Evolutionary conservation across 179 eudicot genomes (phyloP).

Genomic region (Silene vulgaris): DNA sequence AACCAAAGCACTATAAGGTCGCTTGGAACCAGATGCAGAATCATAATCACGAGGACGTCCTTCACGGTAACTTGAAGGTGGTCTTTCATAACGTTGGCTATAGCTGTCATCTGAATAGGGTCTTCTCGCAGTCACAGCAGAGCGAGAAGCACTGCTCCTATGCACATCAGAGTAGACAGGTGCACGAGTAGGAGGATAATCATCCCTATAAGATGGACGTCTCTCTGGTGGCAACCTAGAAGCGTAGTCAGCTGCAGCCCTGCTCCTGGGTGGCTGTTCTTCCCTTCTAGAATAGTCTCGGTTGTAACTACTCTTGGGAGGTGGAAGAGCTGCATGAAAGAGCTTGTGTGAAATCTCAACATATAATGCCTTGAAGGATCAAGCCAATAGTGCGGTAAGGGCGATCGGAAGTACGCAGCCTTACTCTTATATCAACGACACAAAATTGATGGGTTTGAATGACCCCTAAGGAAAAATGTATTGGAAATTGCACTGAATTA

Average conservation of each 20-base stretch:
- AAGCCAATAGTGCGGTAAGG: neutral
- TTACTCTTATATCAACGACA: neutral
- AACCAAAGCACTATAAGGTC: conserved; percentile 75
- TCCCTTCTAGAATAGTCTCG: conserved; percentile 72
- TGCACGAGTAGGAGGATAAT: conserved; percentile 52
- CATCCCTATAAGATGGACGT: conserved; percentile 71
- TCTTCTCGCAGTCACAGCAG: conserved; percentile 57
- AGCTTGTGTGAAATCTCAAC: neutral
- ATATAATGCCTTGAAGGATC: neutral
- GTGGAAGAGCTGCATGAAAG: conserved; percentile 48
- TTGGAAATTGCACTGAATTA: neutral
- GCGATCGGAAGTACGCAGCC: neutral
- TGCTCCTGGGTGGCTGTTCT: conserved; percentile 71
- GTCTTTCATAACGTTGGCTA: conserved; percentile 74
- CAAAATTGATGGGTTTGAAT: neutral
- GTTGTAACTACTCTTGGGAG: conserved; percentile 68
- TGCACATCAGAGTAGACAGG: conserved; percentile 66
- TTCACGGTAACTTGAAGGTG: conserved; percentile 75
- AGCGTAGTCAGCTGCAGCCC: conserved; percentile 57
- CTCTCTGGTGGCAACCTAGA: conserved; percentile 65
- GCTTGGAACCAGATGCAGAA: conserved; percentile 78
- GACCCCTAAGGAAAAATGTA: neutral
- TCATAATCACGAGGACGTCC: conserved; percentile 78
- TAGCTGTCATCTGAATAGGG: conserved; percentile 74
- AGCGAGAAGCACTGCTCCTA: conserved; percentile 52